Conservation (phyloP, 2,329 filamentous ascomycete species). For the Fusarium pilosicola region DNA sequence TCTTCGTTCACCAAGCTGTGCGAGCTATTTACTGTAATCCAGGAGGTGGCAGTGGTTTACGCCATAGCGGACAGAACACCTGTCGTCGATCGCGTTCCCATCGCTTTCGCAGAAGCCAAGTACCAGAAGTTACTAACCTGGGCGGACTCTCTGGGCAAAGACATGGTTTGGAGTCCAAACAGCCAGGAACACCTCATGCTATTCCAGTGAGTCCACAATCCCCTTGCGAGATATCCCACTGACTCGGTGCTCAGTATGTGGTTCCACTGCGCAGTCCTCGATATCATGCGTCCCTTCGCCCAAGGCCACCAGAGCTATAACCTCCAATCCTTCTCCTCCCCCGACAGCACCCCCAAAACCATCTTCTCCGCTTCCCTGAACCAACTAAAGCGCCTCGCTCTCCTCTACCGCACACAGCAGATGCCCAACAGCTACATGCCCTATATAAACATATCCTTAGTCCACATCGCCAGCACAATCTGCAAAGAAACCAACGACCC, state of each 20-base stretch:
- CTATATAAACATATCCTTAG: constrained; percentile 1
- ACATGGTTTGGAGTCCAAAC: background rate
- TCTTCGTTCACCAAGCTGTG: background rate
- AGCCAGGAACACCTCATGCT: background rate
- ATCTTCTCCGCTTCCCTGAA: background rate
- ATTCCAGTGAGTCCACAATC: background rate
- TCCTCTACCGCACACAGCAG: background rate
- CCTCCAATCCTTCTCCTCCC: background rate
- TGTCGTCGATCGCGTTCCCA: background rate
- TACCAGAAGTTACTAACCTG: background rate
- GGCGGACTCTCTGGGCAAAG: background rate
- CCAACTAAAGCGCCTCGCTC: background rate
- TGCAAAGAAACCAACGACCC: background rate
- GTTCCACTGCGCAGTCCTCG: constrained; percentile 1
- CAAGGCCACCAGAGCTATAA: background rate
- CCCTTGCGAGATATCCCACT: background rate
- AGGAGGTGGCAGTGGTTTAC: background rate
- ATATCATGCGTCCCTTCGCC: background rate
- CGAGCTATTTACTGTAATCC: background rate
- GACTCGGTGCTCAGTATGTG: background rate
- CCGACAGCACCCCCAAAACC: background rate
- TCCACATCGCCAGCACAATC: constrained; percentile 9
- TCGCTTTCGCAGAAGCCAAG: background rate
- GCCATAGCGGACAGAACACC: accelerated
- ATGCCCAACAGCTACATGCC: constrained; percentile 1